A percentile compares a stretch with the other conserved stretches of the same genome.
These are phyloP conservation scores for Penstemon barbatus DNA, from an alignment of 257 asterid species.

Conservation along the genomic window DNA sequence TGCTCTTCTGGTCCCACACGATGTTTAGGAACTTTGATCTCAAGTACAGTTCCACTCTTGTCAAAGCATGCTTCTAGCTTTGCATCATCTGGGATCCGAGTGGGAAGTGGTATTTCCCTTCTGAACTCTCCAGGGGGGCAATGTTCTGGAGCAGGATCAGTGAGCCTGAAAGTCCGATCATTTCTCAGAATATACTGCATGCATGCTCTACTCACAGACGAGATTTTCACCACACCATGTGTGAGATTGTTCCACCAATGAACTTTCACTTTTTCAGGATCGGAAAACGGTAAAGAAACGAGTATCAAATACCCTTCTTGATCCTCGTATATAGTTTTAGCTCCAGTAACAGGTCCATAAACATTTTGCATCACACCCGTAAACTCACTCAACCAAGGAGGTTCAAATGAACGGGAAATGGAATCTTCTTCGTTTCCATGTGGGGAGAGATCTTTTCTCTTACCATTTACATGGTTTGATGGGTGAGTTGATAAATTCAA, in stretches of 20 bases:
- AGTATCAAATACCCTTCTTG: slow-evolving; percentile 68
- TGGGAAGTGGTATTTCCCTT: slow-evolving; percentile 45
- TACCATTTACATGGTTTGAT: slow-evolving; percentile 41
- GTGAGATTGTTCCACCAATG: slow-evolving; percentile 67
- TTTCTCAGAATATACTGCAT: slow-evolving; percentile 44
- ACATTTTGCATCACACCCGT: slow-evolving; percentile 55
- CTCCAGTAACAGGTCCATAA: slow-evolving; percentile 74
- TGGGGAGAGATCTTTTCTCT: slow-evolving; percentile 42
- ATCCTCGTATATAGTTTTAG: slow-evolving; percentile 69
- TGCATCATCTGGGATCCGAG: slow-evolving; percentile 54
- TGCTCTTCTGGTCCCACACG: slow-evolving; percentile 50
- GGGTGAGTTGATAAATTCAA: slow-evolving; percentile 44
- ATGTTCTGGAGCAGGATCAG: slow-evolving; percentile 44
- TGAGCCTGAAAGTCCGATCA: slow-evolving; percentile 48
- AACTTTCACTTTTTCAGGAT: slow-evolving; percentile 66
- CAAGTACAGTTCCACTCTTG: slow-evolving; percentile 41
- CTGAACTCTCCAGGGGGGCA: slow-evolving; percentile 57
- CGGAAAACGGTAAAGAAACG: slow-evolving; percentile 61
- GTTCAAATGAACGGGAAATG: slow-evolving; percentile 22
- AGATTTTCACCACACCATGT: slow-evolving; percentile 43
- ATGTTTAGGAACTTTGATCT: slow-evolving; percentile 50
- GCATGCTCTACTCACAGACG: slow-evolving; percentile 41
- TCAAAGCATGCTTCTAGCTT: slow-evolving; percentile 51
- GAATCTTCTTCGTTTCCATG: no score
- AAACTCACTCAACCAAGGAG: slow-evolving; percentile 61